Percentiles rank a stretch among this genome's conserved stretches.
phyloP scores from a whole-genome alignment of 257 asterid genomes.

The Penstemon eatonii region DNA sequence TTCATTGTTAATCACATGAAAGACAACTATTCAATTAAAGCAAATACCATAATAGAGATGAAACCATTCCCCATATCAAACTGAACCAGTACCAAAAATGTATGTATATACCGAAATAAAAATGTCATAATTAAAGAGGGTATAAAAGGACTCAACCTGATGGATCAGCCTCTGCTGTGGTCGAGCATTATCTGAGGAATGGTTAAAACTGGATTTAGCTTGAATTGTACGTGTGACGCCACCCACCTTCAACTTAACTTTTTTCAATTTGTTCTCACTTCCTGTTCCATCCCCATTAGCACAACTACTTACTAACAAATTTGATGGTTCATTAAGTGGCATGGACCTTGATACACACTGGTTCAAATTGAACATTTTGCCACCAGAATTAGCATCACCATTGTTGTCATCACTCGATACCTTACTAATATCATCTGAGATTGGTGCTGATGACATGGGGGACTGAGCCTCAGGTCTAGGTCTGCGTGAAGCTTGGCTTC shows the following conservation, averaged over 20 bases:
- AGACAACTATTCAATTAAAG: background rate
- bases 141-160: conserved; percentile 49
- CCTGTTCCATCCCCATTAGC: conserved; percentile 42
- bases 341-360: conserved; percentile 78
- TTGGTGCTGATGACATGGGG: conserved; percentile 51
- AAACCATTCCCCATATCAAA: conserved; percentile 18
- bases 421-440: conserved; percentile 61
- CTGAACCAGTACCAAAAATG: conserved; percentile 2
- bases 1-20: conserved; percentile 15
- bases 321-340: conserved; percentile 39
- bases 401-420: conserved; percentile 71
- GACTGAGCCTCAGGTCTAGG: conserved; percentile 73
- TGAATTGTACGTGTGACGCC: conserved; percentile 81
- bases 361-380: conserved; percentile 72
- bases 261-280: conserved; percentile 64
- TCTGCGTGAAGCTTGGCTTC: conserved; percentile 73
- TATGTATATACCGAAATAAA: background rate
- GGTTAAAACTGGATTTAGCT: conserved; percentile 58
- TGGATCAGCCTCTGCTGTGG: conserved; percentile 45
- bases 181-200: conserved; percentile 48
- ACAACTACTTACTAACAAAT: conserved; percentile 39
- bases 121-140: conserved; percentile 14
- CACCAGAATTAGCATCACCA: conserved; percentile 57
- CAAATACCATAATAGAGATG: conserved; percentile 2
- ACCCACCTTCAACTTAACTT: conserved; percentile 84